Conservation (phyloP, 129 eudicot genomes). For the Flaveria linearis region DNA sequence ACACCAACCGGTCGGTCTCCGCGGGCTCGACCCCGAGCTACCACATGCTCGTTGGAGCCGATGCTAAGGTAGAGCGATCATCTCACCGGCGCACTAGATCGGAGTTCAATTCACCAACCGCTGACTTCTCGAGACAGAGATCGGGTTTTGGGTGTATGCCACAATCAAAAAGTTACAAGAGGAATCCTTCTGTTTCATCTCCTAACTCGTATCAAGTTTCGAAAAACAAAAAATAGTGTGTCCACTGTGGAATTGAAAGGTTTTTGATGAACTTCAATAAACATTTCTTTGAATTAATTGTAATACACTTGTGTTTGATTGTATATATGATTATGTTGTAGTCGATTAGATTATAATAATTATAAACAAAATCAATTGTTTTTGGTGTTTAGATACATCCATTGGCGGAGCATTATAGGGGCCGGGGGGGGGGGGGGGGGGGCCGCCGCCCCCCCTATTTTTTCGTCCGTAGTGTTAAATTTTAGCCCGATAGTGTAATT, state of each 20-base stretch:
- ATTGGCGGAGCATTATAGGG: no score
- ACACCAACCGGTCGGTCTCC: slow-evolving; percentile 50
- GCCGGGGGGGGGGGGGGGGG: no score
- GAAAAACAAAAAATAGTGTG: slow-evolving; percentile 7
- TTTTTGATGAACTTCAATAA: neutral
- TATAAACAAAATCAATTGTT: slow-evolving; percentile 20
- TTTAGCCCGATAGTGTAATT: no score
- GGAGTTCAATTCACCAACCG: slow-evolving; percentile 33
- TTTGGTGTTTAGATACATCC: neutral
- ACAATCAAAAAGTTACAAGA: slow-evolving; percentile 21
- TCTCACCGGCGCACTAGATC: slow-evolving; percentile 53
- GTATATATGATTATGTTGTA: slow-evolving; percentile 23
- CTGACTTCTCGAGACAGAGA: slow-evolving; percentile 16
- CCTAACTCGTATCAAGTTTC: slow-evolving; percentile 29
- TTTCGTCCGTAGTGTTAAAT: no score
- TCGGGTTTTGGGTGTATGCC: slow-evolving; percentile 39
- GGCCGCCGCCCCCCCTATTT: no score
- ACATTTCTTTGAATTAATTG: slow-evolving; percentile 12
- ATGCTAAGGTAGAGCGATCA: slow-evolving; percentile 31
- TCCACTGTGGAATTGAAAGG: neutral
- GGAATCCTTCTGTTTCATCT: slow-evolving; percentile 29
- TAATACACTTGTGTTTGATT: slow-evolving; percentile 16
- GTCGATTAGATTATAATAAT: neutral
- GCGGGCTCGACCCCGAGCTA: slow-evolving; percentile 48
- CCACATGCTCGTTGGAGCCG: slow-evolving; percentile 44